Percentiles rank a stretch among this genome's conserved stretches.
phyloP scores from a whole-genome alignment of 176 grass and related monocot genomes.

The Hyparrhenia diplandra region DNA sequence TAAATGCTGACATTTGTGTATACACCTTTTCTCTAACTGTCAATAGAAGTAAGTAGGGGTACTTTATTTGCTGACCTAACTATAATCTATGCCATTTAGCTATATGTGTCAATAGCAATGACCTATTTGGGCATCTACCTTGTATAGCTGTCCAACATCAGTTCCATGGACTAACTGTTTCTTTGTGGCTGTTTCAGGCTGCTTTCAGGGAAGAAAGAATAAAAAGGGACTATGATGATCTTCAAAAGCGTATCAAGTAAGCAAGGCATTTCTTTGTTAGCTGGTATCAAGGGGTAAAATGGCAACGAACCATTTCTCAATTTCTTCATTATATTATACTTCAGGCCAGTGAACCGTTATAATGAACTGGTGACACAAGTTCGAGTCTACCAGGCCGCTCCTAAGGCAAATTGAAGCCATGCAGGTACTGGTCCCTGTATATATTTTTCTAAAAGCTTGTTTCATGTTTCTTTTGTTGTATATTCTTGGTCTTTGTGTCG shows the following conservation, averaged over 20 bases:
- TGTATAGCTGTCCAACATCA: not conserved
- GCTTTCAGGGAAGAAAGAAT: constrained; percentile 94
- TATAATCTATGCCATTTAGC: not conserved
- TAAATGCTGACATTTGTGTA: constrained; percentile 39
- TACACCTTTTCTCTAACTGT: not conserved
- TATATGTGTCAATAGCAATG: not conserved
- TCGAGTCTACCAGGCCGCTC: constrained; percentile 95
- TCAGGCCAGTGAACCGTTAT: constrained; percentile 92
- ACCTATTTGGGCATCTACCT: not conserved
- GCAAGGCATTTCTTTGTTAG: constrained; percentile 16
- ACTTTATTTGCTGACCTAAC: constrained; percentile 3
- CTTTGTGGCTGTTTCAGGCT: constrained; percentile 46
- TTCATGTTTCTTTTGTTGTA: constrained; percentile 2
- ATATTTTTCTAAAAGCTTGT: constrained; percentile 11
- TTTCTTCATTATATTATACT: constrained; percentile 25
- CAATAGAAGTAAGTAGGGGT: not conserved
- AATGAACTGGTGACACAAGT: constrained; percentile 98
- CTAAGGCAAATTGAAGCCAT: constrained; percentile 99
- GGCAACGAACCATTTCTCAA: not conserved
- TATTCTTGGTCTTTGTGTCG: not conserved
- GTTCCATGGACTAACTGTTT: not conserved
- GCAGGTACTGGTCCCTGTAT: constrained; percentile 60
- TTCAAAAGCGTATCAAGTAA: constrained; percentile 99
- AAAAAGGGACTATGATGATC: constrained; percentile 88
- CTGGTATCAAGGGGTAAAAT: constrained; percentile 16